Conservation (phyloP, 179 eudicot species). For the Pouteria campechiana region DNA sequence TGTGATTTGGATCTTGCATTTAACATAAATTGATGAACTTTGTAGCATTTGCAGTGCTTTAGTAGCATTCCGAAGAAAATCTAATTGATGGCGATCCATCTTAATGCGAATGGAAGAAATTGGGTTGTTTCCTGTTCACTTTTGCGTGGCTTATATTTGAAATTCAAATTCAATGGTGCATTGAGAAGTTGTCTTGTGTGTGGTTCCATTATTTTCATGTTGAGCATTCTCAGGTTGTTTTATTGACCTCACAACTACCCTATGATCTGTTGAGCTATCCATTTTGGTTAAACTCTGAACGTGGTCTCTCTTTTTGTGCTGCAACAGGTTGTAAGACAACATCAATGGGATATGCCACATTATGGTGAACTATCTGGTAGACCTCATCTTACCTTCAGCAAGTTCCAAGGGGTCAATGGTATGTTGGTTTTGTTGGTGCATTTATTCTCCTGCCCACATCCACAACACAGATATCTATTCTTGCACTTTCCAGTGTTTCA, state of each 20-base stretch:
- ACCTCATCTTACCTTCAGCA: slow-evolving; percentile 19
- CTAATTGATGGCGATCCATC: too few species aligned
- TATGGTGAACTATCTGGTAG: slow-evolving; percentile 22
- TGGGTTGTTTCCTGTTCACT: too few species aligned
- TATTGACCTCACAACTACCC: background rate
- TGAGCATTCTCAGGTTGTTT: background rate
- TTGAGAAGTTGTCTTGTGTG: background rate
- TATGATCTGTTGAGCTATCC: background rate
- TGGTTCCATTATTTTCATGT: background rate
- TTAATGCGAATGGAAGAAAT: too few species aligned
- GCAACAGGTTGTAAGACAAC: slow-evolving; percentile 27
- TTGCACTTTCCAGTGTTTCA: too few species aligned
- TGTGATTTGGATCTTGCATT: too few species aligned
- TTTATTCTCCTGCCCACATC: too few species aligned
- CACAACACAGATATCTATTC: background rate
- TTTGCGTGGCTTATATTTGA: too few species aligned
- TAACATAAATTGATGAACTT: too few species aligned
- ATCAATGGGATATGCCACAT: too few species aligned
- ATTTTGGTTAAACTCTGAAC: background rate
- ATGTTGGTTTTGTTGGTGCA: background rate
- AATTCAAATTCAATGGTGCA: slow-evolving; percentile 5
- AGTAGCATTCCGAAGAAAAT: too few species aligned
- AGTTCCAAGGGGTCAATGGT: slow-evolving; percentile 34
- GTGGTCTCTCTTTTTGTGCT: background rate
- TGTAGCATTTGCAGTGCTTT: too few species aligned